Percentiles rank a stretch among this genome's conserved stretches.
These are phyloP conservation scores for Apiospora koreana DNA, from an alignment of 2,329 filamentous ascomycete species.

Conservation along the genomic window DNA sequence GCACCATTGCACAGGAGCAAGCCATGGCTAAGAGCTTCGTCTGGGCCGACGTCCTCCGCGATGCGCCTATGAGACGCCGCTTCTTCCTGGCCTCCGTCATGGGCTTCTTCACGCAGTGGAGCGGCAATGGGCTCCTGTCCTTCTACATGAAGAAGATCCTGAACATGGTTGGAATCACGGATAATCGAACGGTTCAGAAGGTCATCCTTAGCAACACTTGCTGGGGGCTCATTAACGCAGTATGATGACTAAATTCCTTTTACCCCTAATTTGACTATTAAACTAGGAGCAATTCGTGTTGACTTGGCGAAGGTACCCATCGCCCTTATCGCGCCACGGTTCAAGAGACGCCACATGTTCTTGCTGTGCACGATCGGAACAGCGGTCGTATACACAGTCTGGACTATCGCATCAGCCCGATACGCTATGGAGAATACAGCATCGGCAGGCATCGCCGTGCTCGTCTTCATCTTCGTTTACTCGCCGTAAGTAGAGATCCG, in stretches of 20 bases:
- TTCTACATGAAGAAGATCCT: constrained; percentile 44
- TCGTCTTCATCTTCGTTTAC: constrained; percentile 46
- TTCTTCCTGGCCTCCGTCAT: constrained; percentile 36
- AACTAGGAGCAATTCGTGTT: background rate
- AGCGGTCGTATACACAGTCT: constrained; percentile 37
- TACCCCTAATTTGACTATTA: too few relatives aligned
- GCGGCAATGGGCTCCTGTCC: constrained; percentile 39
- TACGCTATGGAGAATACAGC: constrained; percentile 35
- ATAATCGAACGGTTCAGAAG: constrained; percentile 37
- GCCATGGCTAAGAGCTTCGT: constrained; percentile 46
- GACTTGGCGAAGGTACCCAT: constrained; percentile 27
- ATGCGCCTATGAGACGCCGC: constrained; percentile 35
- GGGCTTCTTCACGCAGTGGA: constrained; percentile 44
- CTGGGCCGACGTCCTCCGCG: constrained; percentile 32
- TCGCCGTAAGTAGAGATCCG: constrained; percentile 30
- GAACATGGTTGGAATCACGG: constrained; percentile 39
- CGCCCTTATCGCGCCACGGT: constrained; percentile 37
- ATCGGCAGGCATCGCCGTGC: constrained; percentile 36
- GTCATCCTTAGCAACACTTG: constrained; percentile 40
- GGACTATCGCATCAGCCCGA: constrained; percentile 41
- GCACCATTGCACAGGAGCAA: constrained; percentile 49
- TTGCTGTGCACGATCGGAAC: constrained; percentile 39
- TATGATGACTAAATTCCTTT: background rate
- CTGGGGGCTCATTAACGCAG: constrained; percentile 37
- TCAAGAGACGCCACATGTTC: constrained; percentile 37